phyloP scores from a whole-genome alignment of 139 green algal species.

The Chlorella ohadii region DNA sequence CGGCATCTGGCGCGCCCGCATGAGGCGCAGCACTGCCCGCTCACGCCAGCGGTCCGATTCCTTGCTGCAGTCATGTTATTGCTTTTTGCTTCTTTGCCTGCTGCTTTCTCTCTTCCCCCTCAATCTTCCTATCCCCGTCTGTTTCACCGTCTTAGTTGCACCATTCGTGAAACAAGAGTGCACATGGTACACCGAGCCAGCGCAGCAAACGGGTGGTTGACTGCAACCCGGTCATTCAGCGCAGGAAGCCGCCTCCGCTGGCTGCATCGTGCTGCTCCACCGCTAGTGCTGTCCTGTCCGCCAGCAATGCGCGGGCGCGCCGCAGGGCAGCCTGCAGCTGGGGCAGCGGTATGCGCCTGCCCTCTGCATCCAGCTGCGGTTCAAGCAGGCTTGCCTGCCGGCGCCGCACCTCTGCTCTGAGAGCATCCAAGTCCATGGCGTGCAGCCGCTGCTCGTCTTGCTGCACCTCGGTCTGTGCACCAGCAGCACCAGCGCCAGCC shows the following conservation, averaged over 20 bases:
- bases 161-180: not conserved
- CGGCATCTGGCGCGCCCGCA: not conserved
- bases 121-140: too few relatives aligned
- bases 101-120: not conserved
- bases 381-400: conserved; percentile 18
- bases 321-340: conserved; percentile 6
- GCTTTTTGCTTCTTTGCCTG: not conserved
- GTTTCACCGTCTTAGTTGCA: too few relatives aligned
- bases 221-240: too few relatives aligned
- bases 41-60: not conserved
- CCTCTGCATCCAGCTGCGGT: not conserved
- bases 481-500: not conserved
- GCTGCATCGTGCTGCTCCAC: not conserved
- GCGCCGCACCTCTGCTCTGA: conserved; percentile 29
- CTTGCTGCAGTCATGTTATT: not conserved
- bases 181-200: not conserved
- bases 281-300: not conserved
- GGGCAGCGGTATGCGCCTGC: not conserved
- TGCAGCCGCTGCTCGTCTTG: not conserved
- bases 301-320: not conserved
- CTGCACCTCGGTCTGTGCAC: not conserved
- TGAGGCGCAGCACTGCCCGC: not conserved
- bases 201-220: not conserved
- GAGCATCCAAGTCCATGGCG: conserved; percentile 17
- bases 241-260: conserved; percentile 14